Percentiles rank a stretch among this genome's conserved stretches.
These are phyloP conservation scores for Fusarium torulosum DNA, from an alignment of 2,329 filamentous ascomycete genomes.

Conservation along the genomic window DNA sequence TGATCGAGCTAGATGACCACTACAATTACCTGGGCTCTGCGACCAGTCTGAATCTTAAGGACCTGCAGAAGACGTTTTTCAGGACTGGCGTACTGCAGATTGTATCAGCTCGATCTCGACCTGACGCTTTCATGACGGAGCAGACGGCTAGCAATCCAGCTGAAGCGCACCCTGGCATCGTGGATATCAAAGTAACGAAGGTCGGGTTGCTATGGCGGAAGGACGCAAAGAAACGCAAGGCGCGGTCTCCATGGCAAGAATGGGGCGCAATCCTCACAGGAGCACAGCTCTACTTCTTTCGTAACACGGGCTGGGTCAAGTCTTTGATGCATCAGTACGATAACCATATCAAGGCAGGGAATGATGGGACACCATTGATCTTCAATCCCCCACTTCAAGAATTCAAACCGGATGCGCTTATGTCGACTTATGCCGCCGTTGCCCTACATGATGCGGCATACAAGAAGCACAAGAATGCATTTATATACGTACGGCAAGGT, in stretches of 20 bases:
- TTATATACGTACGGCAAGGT: slow-evolving; percentile 88
- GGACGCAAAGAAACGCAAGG: slow-evolving; percentile 91
- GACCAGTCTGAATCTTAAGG: slow-evolving; percentile 79
- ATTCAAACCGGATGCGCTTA: slow-evolving; percentile 93
- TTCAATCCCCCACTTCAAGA: slow-evolving; percentile 91
- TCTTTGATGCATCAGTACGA: slow-evolving; percentile 90
- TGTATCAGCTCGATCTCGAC: slow-evolving; percentile 90
- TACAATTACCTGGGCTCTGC: slow-evolving; percentile 88
- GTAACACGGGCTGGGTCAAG: slow-evolving; percentile 93
- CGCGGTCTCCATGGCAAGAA: slow-evolving; percentile 96
- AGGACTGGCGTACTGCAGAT: slow-evolving; percentile 94
- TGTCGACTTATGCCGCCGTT: slow-evolving; percentile 94
- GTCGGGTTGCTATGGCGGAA: slow-evolving; percentile 96
- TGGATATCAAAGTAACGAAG: slow-evolving; percentile 98
- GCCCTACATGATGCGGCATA: slow-evolving; percentile 88
- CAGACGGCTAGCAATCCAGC: slow-evolving; percentile 86
- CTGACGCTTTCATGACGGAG: slow-evolving; percentile 94
- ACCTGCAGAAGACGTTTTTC: slow-evolving; percentile 89
- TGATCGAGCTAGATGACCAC: slow-evolving; percentile 90
- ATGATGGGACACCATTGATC: slow-evolving; percentile 80
- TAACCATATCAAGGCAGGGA: slow-evolving; percentile 80
- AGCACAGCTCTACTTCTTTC: slow-evolving; percentile 97
- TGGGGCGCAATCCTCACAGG: slow-evolving; percentile 97
- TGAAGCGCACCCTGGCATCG: slow-evolving; percentile 89
- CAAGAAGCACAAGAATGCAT: slow-evolving; percentile 95